Evolutionary conservation across 345 rosid genomes (phyloP), one percentile per base, ranked within the genome.

Genomic region (Salix koriyanagi): DNA sequence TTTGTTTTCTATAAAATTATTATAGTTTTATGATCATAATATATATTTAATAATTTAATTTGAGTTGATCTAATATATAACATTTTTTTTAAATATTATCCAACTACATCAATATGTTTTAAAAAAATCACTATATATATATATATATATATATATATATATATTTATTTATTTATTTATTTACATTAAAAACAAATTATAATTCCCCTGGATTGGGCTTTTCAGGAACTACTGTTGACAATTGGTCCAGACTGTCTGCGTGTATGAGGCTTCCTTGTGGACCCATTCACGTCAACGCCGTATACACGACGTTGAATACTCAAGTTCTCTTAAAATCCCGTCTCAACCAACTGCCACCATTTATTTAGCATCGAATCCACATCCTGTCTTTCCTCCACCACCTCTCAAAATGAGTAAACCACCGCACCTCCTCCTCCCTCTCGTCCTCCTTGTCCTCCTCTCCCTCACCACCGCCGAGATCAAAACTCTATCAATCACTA

Each of bases 401-500:
- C 44, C 44, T 41, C 67, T 23, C 67, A 75, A 81, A 76, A 88
- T 88, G 94, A 83, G 87, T 84, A 88, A 83, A 64, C 58, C 37
- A 50, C 80, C 92, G 66, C 72, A 70, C 65, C 46, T 75, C 79
- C 30, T 3, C 46, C 19, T 73, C 19, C 60, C 30, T 28, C 82
- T 23, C 69, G 56, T 75, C 56, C 6, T 88, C 71, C 79, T 84
- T 16, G 81, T 72, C 19, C 10, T 73, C 18, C 36, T 50, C 68
- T 14, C 44, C 14, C 26, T 64, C 30, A 50, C 62, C 77, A 15
- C 67, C 71, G 75, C 80, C 36, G 84, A 81, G 62, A 81, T 81
- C 62, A 81, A 30, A 85, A 72, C 91, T 79, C 85, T 94, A 3
- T 85, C 76, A 1, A 89, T 94, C 80, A 58, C 84, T 52, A 77